These are phyloP conservation scores for Phytophthora tentaculata DNA, from an alignment of 352 stramenopile genomes.

Conservation along the genomic window DNA sequence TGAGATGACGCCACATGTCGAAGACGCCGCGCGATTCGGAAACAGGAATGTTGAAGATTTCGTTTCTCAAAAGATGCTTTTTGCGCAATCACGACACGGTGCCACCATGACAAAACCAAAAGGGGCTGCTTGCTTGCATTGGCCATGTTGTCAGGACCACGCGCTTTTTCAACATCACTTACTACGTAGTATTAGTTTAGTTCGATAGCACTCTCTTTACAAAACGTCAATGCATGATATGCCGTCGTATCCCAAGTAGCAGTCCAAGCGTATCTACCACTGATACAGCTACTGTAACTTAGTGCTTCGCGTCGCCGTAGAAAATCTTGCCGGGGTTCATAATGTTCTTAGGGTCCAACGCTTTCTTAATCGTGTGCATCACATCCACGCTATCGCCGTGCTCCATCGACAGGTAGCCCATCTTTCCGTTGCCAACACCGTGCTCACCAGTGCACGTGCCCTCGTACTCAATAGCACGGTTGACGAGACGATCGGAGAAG, in stretches of 20 bases:
- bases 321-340: conserved; percentile 99
- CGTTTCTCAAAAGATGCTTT: conserved; percentile 6
- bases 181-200: too few species aligned
- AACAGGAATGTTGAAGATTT: conserved; percentile 23
- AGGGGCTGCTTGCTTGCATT: not conserved
- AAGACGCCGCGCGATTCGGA: conserved; percentile 3
- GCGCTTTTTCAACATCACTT: conserved; percentile 18
- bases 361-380: conserved; percentile 95
- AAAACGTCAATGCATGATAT: conserved; percentile 10
- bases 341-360: conserved; percentile 95
- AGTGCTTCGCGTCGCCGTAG: conserved; percentile 48
- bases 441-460: conserved; percentile 99
- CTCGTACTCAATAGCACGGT: conserved; percentile 88
- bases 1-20: conserved; percentile 27
- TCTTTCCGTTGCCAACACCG: conserved; percentile 96
- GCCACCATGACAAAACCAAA: not conserved
- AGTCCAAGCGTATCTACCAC: conserved; percentile 3
- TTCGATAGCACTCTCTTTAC: conserved; percentile 16
- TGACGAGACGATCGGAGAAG: conserved; percentile 88
- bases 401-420: conserved; percentile 90
- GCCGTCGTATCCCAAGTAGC: conserved; percentile 1
- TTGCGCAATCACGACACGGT: conserved; percentile 18
- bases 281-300: conserved; percentile 25
- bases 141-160: not conserved
- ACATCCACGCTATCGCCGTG: conserved; percentile 91